Evolutionary conservation across 2,329 filamentous ascomycete species (phyloP).

Genomic region (Trichoderma atrobrunneum): DNA sequence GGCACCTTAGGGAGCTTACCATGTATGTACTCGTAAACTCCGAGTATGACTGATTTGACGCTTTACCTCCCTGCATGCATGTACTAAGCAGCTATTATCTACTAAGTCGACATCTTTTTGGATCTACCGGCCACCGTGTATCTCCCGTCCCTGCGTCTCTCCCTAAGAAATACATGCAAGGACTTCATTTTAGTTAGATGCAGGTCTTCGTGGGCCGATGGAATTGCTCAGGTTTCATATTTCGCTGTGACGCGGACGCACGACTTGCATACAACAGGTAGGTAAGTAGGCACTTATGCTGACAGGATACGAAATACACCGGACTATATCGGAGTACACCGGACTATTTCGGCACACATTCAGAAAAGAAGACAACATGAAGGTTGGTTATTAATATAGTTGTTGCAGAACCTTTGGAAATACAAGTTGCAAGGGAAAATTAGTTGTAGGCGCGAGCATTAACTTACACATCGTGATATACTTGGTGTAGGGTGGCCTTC

Average conservation of each 20-base stretch:
- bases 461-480: not conserved
- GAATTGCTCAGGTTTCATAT: constrained; percentile 1
- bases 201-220: not conserved
- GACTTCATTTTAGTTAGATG: not conserved
- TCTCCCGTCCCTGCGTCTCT: not conserved
- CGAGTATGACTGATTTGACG: not conserved
- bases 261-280: not conserved
- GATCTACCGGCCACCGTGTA: not conserved
- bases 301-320: not conserved
- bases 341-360: not conserved
- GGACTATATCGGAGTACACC: not conserved
- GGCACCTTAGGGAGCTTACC: not conserved
- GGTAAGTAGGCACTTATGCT: not conserved
- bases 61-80: not conserved
- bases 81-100: not conserved
- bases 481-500: not conserved
- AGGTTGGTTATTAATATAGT: no score
- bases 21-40: not conserved
- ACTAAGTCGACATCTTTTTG: not conserved
- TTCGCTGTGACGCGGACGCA: not conserved
- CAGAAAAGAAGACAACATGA: not conserved
- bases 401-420: not conserved
- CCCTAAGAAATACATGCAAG: not conserved
- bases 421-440: not conserved
- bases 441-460: not conserved